A percentile compares a stretch with the other conserved stretches of the same genome.
Evolutionary conservation across 306 rosid genomes (phyloP).

Genomic region (Pterocarpus macrocarpus): DNA sequence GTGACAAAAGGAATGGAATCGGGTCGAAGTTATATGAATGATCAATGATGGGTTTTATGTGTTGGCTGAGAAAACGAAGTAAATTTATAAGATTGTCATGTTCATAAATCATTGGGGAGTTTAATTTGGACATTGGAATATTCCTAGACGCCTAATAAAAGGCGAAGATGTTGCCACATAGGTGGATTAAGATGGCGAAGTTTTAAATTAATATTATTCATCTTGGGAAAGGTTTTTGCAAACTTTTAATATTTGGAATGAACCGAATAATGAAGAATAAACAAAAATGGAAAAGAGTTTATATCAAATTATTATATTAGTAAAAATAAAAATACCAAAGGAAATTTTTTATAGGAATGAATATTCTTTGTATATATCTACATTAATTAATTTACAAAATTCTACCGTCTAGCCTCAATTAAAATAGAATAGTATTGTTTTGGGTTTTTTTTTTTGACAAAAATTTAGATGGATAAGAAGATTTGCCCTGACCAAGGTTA

Average conservation of each 20-base stretch:
- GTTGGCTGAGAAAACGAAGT: conserved; percentile 62
- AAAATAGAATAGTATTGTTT: too few species aligned
- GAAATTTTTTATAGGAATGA: too few species aligned
- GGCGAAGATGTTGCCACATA: neutral
- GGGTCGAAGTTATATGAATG: neutral
- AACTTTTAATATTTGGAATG: neutral
- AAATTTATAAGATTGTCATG: conserved; percentile 10
- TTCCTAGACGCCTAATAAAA: neutral
- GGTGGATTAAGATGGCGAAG: neutral
- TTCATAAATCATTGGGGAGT: conserved; percentile 1
- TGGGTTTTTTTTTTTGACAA: neutral
- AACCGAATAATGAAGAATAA: neutral
- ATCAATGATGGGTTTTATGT: conserved; percentile 2
- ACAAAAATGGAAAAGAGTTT: neutral
- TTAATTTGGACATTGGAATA: conserved; percentile 6
- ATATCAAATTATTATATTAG: neutral
- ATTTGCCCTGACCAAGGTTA: too few species aligned
- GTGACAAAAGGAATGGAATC: neutral
- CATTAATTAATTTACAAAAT: too few species aligned
- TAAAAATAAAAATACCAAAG: neutral
- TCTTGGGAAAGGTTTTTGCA: neutral
- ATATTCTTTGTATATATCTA: neutral
- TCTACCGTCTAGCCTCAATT: neutral
- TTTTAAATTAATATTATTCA: neutral
- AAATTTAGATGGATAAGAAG: too few species aligned